These are phyloP conservation scores for Penicillium samsonianum DNA, from an alignment of 495 filamentous ascomycete species.

Conservation along the genomic window DNA sequence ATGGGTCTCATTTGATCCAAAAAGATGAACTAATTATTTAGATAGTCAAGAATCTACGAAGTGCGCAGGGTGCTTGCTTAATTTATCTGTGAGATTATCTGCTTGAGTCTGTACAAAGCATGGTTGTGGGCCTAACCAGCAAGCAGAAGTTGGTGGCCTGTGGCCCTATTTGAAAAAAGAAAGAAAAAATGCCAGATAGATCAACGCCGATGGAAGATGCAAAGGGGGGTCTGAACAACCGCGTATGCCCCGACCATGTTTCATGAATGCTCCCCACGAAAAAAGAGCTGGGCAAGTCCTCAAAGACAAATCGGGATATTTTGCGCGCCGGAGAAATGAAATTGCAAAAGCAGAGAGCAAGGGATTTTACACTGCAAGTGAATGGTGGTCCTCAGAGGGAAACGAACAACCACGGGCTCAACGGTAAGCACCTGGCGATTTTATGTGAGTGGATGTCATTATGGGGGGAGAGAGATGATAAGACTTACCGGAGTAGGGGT, in stretches of 20 bases:
- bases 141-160: slow-evolving; percentile 12
- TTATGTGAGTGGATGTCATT: background rate
- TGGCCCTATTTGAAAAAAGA: background rate
- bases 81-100: slow-evolving; percentile 12
- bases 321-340: slow-evolving; percentile 19
- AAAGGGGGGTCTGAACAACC: slow-evolving; percentile 16
- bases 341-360: slow-evolving; percentile 8
- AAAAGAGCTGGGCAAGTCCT: slow-evolving; percentile 18
- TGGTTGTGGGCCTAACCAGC: slow-evolving; percentile 6
- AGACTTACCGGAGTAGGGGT: slow-evolving; percentile 40
- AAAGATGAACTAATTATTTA: background rate
- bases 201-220: slow-evolving; percentile 30
- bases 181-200: slow-evolving; percentile 21
- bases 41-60: background rate
- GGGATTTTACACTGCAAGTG: slow-evolving; percentile 19
- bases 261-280: slow-evolving; percentile 9
- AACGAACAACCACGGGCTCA: slow-evolving; percentile 9
- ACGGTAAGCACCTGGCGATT: slow-evolving; percentile 36
- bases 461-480: background rate
- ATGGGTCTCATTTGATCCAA: background rate
- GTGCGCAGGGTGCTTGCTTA: background rate
- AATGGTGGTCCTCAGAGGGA: background rate
- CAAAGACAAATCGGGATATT: slow-evolving; percentile 23
- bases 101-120: slow-evolving; percentile 13
- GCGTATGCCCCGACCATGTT: slow-evolving; percentile 10